Conservation (phyloP, 148 eudicot species). For the Silene uniflora region DNA sequence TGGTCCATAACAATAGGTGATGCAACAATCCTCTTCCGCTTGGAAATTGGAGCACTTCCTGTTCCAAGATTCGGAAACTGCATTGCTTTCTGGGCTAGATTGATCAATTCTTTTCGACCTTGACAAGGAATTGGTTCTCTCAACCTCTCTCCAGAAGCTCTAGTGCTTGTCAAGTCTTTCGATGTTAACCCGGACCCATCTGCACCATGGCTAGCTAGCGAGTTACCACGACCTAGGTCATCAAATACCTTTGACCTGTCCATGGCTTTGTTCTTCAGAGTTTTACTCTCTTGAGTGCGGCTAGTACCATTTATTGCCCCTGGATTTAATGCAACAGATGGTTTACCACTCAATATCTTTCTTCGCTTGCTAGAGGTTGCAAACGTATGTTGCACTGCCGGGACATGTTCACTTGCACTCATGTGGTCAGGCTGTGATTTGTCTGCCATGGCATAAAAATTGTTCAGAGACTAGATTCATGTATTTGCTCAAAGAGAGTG, state of each 20-base stretch:
- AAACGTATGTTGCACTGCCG: constrained; percentile 33
- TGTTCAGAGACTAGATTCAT: not conserved
- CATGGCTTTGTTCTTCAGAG: constrained; percentile 45
- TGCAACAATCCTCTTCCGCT: constrained; percentile 85
- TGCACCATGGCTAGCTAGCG: constrained; percentile 77
- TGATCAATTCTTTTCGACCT: constrained; percentile 74
- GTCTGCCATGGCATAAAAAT: constrained; percentile 34
- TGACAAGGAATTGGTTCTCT: constrained; percentile 68
- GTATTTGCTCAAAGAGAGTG: not conserved
- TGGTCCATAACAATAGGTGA: constrained; percentile 46
- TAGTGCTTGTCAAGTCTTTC: constrained; percentile 68
- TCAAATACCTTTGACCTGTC: constrained; percentile 31
- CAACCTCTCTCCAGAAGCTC: constrained; percentile 60
- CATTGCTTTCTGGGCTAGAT: constrained; percentile 68
- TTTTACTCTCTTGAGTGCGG: constrained; percentile 34
- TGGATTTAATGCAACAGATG: constrained; percentile 32
- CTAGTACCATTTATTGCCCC: constrained; percentile 34
- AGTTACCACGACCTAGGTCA: constrained; percentile 35
- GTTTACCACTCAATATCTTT: constrained; percentile 40
- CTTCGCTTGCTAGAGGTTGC: constrained; percentile 46
- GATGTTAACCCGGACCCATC: constrained; percentile 94
- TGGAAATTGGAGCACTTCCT: constrained; percentile 45
- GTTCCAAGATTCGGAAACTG: constrained; percentile 43
- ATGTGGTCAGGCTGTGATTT: constrained; percentile 31
- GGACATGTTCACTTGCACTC: constrained; percentile 28